phyloP scores from a whole-genome alignment of 352 stramenopile genomes.

The Phytophthora melonis region DNA sequence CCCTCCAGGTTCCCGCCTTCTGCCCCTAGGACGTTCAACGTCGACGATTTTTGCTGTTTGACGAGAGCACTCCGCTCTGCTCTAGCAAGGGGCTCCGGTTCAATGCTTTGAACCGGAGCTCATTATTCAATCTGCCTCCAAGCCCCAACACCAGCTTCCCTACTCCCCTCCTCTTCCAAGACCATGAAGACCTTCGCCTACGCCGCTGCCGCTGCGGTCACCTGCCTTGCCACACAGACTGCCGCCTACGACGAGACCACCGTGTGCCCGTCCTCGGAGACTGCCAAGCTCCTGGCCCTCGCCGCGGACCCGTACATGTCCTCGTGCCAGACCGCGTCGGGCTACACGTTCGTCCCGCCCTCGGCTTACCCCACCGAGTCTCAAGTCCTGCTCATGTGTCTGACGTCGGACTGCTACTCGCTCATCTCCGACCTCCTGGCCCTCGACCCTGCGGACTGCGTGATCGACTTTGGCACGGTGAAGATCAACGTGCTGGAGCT shows the following conservation, averaged over 20 bases:
- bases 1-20: not conserved
- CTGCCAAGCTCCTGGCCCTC: constrained; percentile 41
- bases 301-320: constrained; percentile 28
- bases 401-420: constrained; percentile 43
- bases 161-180: constrained; percentile 17
- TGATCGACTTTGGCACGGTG: constrained; percentile 49
- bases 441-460: constrained; percentile 52
- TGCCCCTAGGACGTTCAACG: not conserved
- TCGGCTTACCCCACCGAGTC: constrained; percentile 38
- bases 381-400: constrained; percentile 50
- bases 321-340: constrained; percentile 38
- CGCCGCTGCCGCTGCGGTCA: constrained; percentile 25
- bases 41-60: constrained; percentile 20
- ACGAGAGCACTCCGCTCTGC: constrained; percentile 5
- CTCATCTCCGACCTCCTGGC: constrained; percentile 43
- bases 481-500: constrained; percentile 60
- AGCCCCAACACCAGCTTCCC: constrained; percentile 42
- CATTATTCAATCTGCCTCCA: constrained; percentile 52
- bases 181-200: constrained; percentile 55
- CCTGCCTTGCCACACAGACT: constrained; percentile 39
- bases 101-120: constrained; percentile 9
- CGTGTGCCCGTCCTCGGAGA: constrained; percentile 40
- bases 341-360: constrained; percentile 48
- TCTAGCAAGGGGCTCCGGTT: not conserved
- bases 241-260: constrained; percentile 40